Base-by-base conservation (phyloP, 2,329 filamentous ascomycete species). In the Pseudogymnoascus sp. region DNA sequence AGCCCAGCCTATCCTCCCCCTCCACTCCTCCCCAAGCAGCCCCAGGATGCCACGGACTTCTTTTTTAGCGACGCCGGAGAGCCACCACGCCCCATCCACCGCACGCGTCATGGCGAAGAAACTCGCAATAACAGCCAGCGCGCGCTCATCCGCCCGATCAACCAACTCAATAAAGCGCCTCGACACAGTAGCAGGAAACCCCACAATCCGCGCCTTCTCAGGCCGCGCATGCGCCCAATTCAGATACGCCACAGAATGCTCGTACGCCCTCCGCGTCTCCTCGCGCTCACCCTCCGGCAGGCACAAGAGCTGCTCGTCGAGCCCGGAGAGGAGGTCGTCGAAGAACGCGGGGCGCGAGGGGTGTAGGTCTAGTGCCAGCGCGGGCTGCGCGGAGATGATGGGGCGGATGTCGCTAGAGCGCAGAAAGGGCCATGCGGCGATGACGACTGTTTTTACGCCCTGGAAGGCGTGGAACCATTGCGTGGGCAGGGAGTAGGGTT, bases 381-480 rank as follows among this genome's bases (percentile, higher is more conserved):
- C 81, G 1, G 83, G 85, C 69, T 87, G 85, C 0, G 83, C 82
- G 68, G 86, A 83, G 65, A 88, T 86, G 61, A 88, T 85, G 6
- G 81, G 80, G 26, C 83, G 79, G 40, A 86, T 82, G 13, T 82
- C 78, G 1, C 78, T 76, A 67, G 83, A 86, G 2, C 84, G 79
- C 56, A 88, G 79, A 80, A 82, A 87, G 64, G 81, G 82, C 85
- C 85, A 88, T 13, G 84, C 86, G 2, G 81, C 80, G 19, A 85
- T 82, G 0, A 87, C 85, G 35, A 88, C 79, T 1, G 85, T 82
- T 71, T 87, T 88, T 67, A 88, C 83, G 10, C 85, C 85, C 68
- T 87, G 85, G 69, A 86, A 87, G 3, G 85, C 82, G 70, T 87
- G 85, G 65, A 88, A 87, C 84, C 84, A 87, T 2, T 82, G 79